A percentile compares a stretch with the other conserved stretches of the same genome.
Evolutionary conservation across 768 basidiomycete genomes (phyloP).

Genomic region (Tulasnella sp.): DNA sequence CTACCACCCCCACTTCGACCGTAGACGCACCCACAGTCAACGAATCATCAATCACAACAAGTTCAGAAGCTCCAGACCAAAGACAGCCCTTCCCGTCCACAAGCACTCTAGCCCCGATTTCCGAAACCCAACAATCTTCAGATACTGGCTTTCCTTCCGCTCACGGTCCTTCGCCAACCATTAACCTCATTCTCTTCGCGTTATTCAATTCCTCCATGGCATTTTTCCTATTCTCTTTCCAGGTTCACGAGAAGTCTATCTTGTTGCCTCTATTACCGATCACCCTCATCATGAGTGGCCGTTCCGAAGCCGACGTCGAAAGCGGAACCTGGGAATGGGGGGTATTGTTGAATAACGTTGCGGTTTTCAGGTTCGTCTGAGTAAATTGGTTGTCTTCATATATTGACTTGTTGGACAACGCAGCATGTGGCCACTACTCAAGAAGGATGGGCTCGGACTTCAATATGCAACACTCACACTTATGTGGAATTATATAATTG

Average conservation of each 20-base stretch:
- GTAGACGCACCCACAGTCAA: neutral
- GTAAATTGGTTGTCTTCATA: neutral
- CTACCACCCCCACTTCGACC: neutral
- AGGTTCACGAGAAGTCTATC: constrained; percentile 94
- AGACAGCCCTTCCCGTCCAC: neutral
- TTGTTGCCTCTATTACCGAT: constrained; percentile 81
- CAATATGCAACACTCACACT: constrained; percentile 67
- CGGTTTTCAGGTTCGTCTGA: constrained; percentile 71
- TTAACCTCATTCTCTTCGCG: constrained; percentile 73
- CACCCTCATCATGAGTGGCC: constrained; percentile 60
- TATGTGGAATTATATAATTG: constrained; percentile 81
- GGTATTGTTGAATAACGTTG: constrained; percentile 73
- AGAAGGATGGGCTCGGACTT: constrained; percentile 68
- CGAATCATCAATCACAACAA: neutral
- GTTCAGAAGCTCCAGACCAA: neutral
- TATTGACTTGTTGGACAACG: neutral
- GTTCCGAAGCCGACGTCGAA: constrained; percentile 28
- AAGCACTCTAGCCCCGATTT: neutral
- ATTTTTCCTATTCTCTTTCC: constrained; percentile 95
- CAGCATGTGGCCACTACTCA: constrained; percentile 91
- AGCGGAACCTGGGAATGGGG: constrained; percentile 57
- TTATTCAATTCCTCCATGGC: constrained; percentile 79
- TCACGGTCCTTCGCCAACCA: constrained; percentile 47
- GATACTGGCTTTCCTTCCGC: neutral
- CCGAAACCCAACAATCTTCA: neutral